Base-by-base conservation (phyloP, 1,284 basidiomycete species). In the Leucoagaricus sp. region DNA sequence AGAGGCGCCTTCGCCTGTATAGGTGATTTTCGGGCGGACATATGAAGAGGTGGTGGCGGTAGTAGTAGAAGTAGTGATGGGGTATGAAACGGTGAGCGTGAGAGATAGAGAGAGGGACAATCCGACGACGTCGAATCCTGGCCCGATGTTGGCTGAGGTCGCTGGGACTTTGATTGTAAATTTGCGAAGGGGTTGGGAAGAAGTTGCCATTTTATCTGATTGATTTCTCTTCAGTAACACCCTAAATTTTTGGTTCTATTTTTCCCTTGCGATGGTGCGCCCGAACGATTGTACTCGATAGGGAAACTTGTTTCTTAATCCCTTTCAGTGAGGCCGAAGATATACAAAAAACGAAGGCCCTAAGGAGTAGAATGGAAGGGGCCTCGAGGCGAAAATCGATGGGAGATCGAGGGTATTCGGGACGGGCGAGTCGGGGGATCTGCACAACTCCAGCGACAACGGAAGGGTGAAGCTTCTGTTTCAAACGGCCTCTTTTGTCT, bases 101-200 rank as follows among this genome's bases (percentile, higher is more conserved):
- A 98, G 84, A 66, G 91, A 83, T 31, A 98, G 85, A 1, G 94
- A 95, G 26, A 99, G 87, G 0, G 96, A 97, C 60, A 99, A 89
- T 19, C 97, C 97, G 62, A 98, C 94, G 58, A 99, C 97, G 72
- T 99, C 97, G 73, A 99, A 99, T 12, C 97, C 97, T 25, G 97
- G 97, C 2, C 96, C 96, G 68, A 99, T 96, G 79, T 99, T 99
- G 63, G 96, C 96, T 57, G 96, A 96, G 1, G 96, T 98, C 21
- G 94, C 94, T 8, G 96, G 96, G 52, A 99, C 92, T 64, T 81
- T 83, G 72, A 99, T 93, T 47, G 74, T 78, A 70, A 89, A 83
- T 12, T 62, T 67, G 28, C 49, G 49, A 3, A 46, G 17, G 29
- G 13, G 6, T 4, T 5, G 36, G 4, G 36, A n/a, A 6, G 17